Evolutionary conservation across 495 filamentous ascomycete genomes (phyloP).

Genomic region (Xeromyces bisporus): DNA sequence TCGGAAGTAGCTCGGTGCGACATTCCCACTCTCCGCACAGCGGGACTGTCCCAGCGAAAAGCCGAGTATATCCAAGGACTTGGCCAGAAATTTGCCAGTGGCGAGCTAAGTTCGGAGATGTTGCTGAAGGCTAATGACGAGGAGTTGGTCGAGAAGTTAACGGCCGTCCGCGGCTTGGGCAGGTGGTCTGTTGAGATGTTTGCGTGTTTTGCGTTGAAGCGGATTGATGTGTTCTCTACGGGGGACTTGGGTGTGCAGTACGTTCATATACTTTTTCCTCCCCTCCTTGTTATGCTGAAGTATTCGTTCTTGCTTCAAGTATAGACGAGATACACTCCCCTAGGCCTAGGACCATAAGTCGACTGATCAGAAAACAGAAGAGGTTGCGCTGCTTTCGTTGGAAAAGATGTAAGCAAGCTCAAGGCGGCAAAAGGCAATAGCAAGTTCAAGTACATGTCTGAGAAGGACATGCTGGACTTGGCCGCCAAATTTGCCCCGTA

Average conservation of each 20-base stretch:
- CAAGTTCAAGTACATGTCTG: conserved; percentile 95
- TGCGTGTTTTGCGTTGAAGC: conserved; percentile 75
- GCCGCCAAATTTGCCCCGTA: conserved; percentile 72
- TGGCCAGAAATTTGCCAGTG: conserved; percentile 58
- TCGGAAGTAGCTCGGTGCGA: conserved; percentile 43
- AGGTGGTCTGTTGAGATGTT: conserved; percentile 97
- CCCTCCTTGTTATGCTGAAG: too few species aligned
- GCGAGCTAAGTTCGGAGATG: conserved; percentile 58
- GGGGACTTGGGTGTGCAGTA: conserved; percentile 89
- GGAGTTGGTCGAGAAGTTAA: conserved; percentile 63
- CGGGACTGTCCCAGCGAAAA: conserved; percentile 79
- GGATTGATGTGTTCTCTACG: conserved; percentile 82
- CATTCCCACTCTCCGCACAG: conserved; percentile 54
- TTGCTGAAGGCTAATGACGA: conserved; percentile 67
- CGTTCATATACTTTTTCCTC: conserved; percentile 10
- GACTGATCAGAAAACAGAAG: conserved; percentile 34
- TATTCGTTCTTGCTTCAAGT: too few species aligned
- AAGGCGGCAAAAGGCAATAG: conserved; percentile 60
- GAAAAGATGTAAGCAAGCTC: conserved; percentile 64
- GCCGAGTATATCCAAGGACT: conserved; percentile 85
- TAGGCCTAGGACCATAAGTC: too few species aligned
- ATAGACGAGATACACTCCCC: too few species aligned
- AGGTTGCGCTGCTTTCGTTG: conserved; percentile 79
- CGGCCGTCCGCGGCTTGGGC: conserved; percentile 75
- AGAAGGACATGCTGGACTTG: conserved; percentile 76